phyloP scores from a whole-genome alignment of 495 filamentous ascomycete species.

The Hypoxylon perforatum region DNA sequence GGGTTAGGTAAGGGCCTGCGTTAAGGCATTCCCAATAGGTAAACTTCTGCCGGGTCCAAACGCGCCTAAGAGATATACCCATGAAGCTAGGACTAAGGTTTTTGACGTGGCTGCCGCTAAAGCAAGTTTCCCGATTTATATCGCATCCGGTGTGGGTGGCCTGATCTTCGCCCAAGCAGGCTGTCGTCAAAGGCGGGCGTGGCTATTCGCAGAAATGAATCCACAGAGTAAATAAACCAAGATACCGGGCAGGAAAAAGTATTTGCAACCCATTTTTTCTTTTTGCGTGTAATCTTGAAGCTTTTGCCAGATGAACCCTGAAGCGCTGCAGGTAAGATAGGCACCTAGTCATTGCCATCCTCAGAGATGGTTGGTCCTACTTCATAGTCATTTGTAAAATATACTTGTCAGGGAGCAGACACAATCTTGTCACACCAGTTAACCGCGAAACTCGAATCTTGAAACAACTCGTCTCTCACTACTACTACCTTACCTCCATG shows the following conservation, averaged over 20 bases:
- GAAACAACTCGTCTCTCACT: not conserved
- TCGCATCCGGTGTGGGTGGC: too few species aligned
- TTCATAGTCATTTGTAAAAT: not conserved
- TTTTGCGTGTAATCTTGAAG: not conserved
- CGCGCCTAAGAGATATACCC: too few species aligned
- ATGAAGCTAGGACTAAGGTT: not conserved
- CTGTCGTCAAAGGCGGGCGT: not conserved
- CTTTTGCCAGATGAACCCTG: not conserved
- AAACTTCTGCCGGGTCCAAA: not conserved
- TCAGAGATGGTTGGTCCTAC: not conserved
- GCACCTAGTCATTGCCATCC: not conserved
- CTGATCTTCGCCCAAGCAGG: too few species aligned
- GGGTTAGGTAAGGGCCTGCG: constrained; percentile 2
- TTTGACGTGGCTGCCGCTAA: constrained; percentile 7
- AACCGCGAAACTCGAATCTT: not conserved
- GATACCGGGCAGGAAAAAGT: not conserved
- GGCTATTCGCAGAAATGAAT: not conserved
- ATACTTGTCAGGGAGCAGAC: not conserved
- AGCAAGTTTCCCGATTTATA: too few species aligned
- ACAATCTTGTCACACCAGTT: not conserved
- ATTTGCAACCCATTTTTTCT: not conserved
- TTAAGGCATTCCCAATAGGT: not conserved
- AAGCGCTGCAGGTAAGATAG: constrained; percentile 1
- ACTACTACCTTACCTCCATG: constrained; percentile 1
- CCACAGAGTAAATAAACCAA: too few species aligned